Conservation (phyloP, 768 basidiomycete species). For the Trametopsis cervina region DNA sequence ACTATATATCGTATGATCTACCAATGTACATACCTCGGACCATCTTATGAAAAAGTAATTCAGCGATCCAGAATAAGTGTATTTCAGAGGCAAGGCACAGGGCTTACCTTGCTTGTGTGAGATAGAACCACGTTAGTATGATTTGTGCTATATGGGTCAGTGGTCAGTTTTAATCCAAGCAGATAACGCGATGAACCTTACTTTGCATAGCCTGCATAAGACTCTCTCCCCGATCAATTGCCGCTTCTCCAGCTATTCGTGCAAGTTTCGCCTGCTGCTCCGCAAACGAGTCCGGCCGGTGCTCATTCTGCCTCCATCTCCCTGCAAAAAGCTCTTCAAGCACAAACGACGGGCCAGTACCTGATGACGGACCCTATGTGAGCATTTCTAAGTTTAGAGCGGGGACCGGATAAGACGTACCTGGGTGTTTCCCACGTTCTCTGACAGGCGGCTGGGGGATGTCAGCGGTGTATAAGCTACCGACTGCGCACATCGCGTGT, state of each 20-base stretch:
- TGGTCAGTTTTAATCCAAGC: background rate
- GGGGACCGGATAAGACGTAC: background rate
- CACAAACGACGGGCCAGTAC: background rate
- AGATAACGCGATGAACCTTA: too few species aligned
- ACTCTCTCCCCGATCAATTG: conserved; percentile 45
- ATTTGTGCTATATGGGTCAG: conserved; percentile 40
- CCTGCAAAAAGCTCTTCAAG: conserved; percentile 49
- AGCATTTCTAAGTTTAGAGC: background rate
- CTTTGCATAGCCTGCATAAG: conserved; percentile 63
- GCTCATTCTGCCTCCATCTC: conserved; percentile 36
- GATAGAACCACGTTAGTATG: conserved; percentile 69
- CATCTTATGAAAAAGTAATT: too few species aligned
- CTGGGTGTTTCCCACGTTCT: conserved; percentile 1
- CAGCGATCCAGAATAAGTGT: too few species aligned
- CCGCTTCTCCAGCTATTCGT: conserved; percentile 39
- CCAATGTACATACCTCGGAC: conserved; percentile 61
- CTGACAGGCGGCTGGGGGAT: conserved; percentile 34
- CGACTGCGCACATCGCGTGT: conserved; percentile 81
- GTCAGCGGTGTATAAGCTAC: conserved; percentile 68
- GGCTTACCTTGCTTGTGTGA: conserved; percentile 57
- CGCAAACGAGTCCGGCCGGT: conserved; percentile 53
- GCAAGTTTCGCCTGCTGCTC: conserved; percentile 48
- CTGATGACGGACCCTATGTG: too few species aligned
- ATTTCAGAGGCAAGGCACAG: too few species aligned
- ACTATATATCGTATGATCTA: too few species aligned